Evolutionary conservation across 2,329 filamentous ascomycete species (phyloP).

Genomic region (Mycosphaerelloides madeirae): DNA sequence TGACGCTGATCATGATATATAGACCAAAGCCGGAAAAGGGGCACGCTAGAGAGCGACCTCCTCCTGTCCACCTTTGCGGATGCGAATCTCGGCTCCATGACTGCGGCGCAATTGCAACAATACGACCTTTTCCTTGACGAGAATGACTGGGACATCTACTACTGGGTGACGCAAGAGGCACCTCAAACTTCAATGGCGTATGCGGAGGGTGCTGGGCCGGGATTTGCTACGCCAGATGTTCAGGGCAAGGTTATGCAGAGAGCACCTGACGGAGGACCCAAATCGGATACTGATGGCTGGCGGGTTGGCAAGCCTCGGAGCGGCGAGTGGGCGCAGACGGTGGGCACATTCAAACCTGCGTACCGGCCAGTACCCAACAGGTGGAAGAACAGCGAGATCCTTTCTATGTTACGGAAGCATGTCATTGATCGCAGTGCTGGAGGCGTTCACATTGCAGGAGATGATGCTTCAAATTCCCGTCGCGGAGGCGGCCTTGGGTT

Average conservation of each 20-base stretch:
- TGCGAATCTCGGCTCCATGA: constrained; percentile 70
- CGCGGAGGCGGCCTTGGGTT: constrained; percentile 43
- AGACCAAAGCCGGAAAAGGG: constrained; percentile 97
- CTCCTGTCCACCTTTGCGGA: constrained; percentile 94
- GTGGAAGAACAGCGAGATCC: constrained; percentile 79
- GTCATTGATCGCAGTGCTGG: constrained; percentile 66
- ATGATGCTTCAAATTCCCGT: constrained; percentile 22
- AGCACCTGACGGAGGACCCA: constrained; percentile 36
- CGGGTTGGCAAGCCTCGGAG: constrained; percentile 50
- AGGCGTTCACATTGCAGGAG: constrained; percentile 46
- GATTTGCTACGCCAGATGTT: constrained; percentile 40
- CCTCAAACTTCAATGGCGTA: constrained; percentile 54
- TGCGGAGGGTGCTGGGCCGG: constrained; percentile 49
- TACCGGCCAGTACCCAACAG: constrained; percentile 83
- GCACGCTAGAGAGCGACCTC: constrained; percentile 91
- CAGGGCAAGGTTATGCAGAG: constrained; percentile 35
- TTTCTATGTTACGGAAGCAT: constrained; percentile 72
- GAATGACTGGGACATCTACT: constrained; percentile 99
- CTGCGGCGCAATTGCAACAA: constrained; percentile 65
- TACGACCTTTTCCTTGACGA: constrained; percentile 95
- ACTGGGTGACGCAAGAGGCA: constrained; percentile 91
- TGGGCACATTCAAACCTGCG: constrained; percentile 88
- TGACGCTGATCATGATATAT: constrained; percentile 26
- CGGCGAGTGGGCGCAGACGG: constrained; percentile 94
- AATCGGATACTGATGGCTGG: constrained; percentile 23